A percentile compares a stretch with the other conserved stretches of the same genome.
Evolutionary conservation across 1,139 yeast species (phyloP).

Genomic region (Suhomyces bribrorum): DNA sequence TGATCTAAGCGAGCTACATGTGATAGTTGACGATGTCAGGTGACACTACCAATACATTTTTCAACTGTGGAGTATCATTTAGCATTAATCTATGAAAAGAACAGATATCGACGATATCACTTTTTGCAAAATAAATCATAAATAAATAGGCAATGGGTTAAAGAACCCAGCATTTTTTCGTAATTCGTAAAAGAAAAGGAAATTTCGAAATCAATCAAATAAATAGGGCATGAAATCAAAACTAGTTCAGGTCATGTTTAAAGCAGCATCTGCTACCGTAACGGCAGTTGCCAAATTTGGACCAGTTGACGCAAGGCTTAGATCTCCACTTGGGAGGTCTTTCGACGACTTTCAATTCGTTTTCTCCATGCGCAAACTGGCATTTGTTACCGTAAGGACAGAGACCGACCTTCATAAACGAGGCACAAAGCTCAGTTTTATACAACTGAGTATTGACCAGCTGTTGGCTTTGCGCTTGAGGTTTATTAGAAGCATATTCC

Average conservation of each 20-base stretch:
- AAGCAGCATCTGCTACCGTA: conserved; percentile 92
- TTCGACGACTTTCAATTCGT: conserved; percentile 71
- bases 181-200: conserved; percentile 9
- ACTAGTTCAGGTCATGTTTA: conserved; percentile 53
- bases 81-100: conserved; percentile 4
- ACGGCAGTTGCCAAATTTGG: conserved; percentile 77
- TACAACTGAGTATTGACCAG: conserved; percentile 70
- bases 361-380: conserved; percentile 90
- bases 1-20: no score
- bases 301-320: conserved; percentile 89
- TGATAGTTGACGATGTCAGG: no score
- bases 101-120: background rate
- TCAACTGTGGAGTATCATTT: no score
- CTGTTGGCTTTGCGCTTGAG: conserved; percentile 19
- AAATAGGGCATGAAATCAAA: conserved; percentile 3
- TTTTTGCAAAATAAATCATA: conserved; percentile 5
- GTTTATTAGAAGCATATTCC: conserved; percentile 7
- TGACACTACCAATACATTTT: no score
- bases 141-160: conserved; percentile 7
- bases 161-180: conserved; percentile 6
- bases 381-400: conserved; percentile 92
- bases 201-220: conserved; percentile 2
- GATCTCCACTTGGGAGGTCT: conserved; percentile 89
- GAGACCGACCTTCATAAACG: conserved; percentile 66
- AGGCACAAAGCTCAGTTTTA: conserved; percentile 88